These are phyloP conservation scores for Osmanthus fragrans DNA, from an alignment of 257 asterid species.

Conservation along the genomic window DNA sequence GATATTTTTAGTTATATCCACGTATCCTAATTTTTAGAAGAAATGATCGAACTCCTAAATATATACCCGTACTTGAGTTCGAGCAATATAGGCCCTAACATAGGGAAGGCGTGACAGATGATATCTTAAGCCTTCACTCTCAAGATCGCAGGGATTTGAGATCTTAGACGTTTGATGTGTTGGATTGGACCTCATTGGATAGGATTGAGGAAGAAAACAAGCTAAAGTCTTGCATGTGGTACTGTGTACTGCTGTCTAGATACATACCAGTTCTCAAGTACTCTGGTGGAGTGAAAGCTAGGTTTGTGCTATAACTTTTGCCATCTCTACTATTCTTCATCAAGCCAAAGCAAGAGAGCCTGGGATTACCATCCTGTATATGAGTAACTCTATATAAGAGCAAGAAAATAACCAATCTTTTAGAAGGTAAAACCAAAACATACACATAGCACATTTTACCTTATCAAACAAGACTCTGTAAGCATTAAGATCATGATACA, in stretches of 20 bases:
- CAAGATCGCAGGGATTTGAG: not conserved
- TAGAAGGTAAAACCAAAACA: not conserved
- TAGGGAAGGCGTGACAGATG: not conserved
- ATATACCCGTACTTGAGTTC: too few relatives aligned
- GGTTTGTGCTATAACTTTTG: constrained; percentile 53
- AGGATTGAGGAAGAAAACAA: not conserved
- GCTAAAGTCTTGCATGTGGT: not conserved
- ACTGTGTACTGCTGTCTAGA: not conserved
- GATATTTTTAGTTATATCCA: too few relatives aligned
- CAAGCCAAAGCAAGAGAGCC: constrained; percentile 57
- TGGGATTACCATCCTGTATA: constrained; percentile 52
- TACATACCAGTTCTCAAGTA: constrained; percentile 47
- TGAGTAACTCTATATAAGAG: constrained; percentile 1
- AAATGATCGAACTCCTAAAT: too few relatives aligned
- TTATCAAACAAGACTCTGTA: constrained; percentile 52
- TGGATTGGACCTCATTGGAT: not conserved
- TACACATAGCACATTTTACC: constrained; percentile 24
- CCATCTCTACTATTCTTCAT: constrained; percentile 63
- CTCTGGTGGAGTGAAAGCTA: constrained; percentile 59
- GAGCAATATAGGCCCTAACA: not conserved
- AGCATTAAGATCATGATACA: constrained; percentile 56
- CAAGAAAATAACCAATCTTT: not conserved
- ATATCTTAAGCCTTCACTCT: not conserved
- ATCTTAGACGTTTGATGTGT: not conserved
- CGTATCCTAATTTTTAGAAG: too few relatives aligned